A percentile compares a stretch with the other conserved stretches of the same genome.
These are phyloP conservation scores for Penicillium sp. DNA, from an alignment of 2,329 filamentous ascomycete genomes.

Conservation along the genomic window DNA sequence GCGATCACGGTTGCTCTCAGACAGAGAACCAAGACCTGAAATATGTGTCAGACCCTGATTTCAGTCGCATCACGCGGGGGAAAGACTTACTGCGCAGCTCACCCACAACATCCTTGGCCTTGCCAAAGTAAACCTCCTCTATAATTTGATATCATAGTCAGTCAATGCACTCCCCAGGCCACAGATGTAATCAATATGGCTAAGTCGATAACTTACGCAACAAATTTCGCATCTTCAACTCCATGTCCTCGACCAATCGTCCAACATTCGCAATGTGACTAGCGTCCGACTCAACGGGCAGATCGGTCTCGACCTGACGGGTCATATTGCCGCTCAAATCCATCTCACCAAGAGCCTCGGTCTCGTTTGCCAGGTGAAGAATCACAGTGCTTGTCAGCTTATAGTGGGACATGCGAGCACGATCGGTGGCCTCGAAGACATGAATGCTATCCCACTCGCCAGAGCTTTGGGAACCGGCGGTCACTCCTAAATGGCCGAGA, in stretches of 20 bases:
- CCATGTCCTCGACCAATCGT: constrained; percentile 95
- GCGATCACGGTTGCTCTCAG: constrained; percentile 74
- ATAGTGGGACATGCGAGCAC: constrained; percentile 87
- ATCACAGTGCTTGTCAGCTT: constrained; percentile 97
- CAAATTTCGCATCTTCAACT: constrained; percentile 97
- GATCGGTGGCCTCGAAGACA: constrained; percentile 93
- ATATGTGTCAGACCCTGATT: constrained; percentile 9
- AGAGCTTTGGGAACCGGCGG: constrained; percentile 60
- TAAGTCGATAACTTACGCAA: constrained; percentile 49
- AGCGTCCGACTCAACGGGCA: constrained; percentile 81
- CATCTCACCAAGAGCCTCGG: constrained; percentile 68
- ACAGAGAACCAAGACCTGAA: constrained; percentile 65
- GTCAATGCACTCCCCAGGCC: background rate
- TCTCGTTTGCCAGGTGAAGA: constrained; percentile 69
- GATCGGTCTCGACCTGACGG: constrained; percentile 85
- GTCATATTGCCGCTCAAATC: constrained; percentile 98
- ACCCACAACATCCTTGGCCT: constrained; percentile 96
- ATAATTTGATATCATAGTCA: background rate
- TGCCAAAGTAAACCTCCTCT: constrained; percentile 98
- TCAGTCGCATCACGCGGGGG: background rate
- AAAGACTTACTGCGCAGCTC: constrained; percentile 69
- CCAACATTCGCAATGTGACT: constrained; percentile 96
- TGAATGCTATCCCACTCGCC: constrained; percentile 98
- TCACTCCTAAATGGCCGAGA: constrained; percentile 48
- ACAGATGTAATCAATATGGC: background rate